phyloP scores from a whole-genome alignment of 1,139 yeast genomes.

The Blastobotrys persicus region DNA sequence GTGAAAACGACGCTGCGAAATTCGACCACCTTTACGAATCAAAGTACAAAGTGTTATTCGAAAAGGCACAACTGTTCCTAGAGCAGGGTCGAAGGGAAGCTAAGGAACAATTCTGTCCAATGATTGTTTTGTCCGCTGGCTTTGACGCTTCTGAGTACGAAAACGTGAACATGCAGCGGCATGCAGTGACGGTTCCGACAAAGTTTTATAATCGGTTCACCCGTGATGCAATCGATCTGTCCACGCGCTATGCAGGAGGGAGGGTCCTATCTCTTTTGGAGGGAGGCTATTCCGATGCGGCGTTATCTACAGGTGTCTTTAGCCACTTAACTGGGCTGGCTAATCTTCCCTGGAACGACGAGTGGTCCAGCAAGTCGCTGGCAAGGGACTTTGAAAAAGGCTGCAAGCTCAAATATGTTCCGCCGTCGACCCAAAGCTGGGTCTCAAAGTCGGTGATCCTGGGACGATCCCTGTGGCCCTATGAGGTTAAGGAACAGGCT shows the following conservation, averaged over 20 bases:
- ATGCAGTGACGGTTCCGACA: constrained; percentile 80
- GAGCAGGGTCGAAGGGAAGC: constrained; percentile 38
- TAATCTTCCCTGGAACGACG: constrained; percentile 56
- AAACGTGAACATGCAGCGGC: constrained; percentile 80
- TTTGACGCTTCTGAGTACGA: constrained; percentile 88
- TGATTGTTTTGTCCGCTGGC: constrained; percentile 77
- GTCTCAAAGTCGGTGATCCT: constrained; percentile 64
- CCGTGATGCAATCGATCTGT: constrained; percentile 64
- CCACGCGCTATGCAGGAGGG: constrained; percentile 59
- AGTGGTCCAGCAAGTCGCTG: constrained; percentile 48
- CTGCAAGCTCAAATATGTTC: constrained; percentile 53
- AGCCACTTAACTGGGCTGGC: constrained; percentile 71
- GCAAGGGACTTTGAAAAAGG: constrained; percentile 62
- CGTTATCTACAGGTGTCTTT: constrained; percentile 74
- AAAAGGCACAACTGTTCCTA: constrained; percentile 68
- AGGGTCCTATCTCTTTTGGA: constrained; percentile 70
- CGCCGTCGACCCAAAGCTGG: constrained; percentile 46
- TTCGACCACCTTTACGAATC: constrained; percentile 62
- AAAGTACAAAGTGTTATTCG: constrained; percentile 60
- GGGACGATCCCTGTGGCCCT: constrained; percentile 69
- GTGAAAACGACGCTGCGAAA: constrained; percentile 56
- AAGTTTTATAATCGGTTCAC: constrained; percentile 74
- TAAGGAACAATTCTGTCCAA: constrained; percentile 51
- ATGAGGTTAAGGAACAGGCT: constrained; percentile 24
- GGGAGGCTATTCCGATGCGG: constrained; percentile 88